Evolutionary conservation across 2,329 filamentous ascomycete genomes (phyloP).

Genomic region (Nannizziopsis barbatae): DNA sequence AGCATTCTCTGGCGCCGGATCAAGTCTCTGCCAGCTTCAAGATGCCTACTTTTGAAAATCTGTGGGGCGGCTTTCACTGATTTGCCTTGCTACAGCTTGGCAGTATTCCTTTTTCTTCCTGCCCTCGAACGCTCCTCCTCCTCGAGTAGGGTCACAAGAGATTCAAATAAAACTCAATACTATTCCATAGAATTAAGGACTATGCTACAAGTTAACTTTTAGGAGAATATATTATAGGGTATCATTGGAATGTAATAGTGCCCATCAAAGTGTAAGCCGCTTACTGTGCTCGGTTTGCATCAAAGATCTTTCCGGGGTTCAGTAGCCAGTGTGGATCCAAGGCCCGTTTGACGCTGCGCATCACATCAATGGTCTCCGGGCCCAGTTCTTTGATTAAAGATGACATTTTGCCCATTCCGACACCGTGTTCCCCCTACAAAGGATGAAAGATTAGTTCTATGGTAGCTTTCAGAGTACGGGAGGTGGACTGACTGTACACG

Average conservation of each 20-base stretch:
- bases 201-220: too few species aligned
- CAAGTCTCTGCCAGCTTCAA: too few species aligned
- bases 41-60: too few species aligned
- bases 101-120: too few species aligned
- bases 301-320: conserved; percentile 88
- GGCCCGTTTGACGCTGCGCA: conserved; percentile 72
- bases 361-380: conserved; percentile 65
- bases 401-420: conserved; percentile 78
- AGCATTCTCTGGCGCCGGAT: too few species aligned
- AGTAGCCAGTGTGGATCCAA: conserved; percentile 79
- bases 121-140: too few species aligned
- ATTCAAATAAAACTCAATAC: too few species aligned
- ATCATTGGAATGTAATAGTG: neutral
- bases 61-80: too few species aligned
- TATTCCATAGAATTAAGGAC: too few species aligned
- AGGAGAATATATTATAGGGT: too few species aligned
- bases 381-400: conserved; percentile 70
- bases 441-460: neutral
- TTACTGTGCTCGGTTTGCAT: conserved; percentile 34
- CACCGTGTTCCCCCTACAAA: conserved; percentile 62
- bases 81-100: too few species aligned
- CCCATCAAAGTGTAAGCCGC: neutral
- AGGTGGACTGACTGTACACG: conserved; percentile 51
- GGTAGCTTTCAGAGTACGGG: neutral
- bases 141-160: too few species aligned